These are phyloP conservation scores for Colletotrichum tofieldiae DNA, from an alignment of 2,329 filamentous ascomycete species.

Conservation along the genomic window DNA sequence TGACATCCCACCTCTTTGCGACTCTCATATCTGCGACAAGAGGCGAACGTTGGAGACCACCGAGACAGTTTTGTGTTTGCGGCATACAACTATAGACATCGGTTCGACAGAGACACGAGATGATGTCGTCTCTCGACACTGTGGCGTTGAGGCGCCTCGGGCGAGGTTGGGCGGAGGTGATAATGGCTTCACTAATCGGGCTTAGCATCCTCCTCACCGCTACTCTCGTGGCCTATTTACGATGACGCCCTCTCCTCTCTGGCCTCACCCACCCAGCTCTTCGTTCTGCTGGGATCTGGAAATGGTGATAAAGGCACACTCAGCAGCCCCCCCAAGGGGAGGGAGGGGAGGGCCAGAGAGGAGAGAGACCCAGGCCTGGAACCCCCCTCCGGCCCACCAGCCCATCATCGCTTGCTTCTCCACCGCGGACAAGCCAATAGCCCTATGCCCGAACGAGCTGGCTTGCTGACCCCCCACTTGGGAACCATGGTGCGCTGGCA, in stretches of 20 bases:
- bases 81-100: background rate
- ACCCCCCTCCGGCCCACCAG: conserved; percentile 22
- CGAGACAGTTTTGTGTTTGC: conserved; percentile 23
- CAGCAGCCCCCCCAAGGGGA: background rate
- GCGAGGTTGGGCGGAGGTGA: conserved; percentile 38
- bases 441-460: conserved; percentile 37
- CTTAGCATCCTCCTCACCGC: conserved; percentile 45
- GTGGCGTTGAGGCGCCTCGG: conserved; percentile 40
- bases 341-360: background rate
- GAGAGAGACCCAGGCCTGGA: conserved; percentile 29
- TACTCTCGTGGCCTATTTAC: conserved; percentile 45
- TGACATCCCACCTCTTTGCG: background rate
- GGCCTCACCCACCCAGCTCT: background rate
- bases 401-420: conserved; percentile 37
- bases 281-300: conserved; percentile 19
- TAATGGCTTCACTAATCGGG: conserved; percentile 42
- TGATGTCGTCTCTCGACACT: conserved; percentile 30
- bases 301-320: conserved; percentile 12
- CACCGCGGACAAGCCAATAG: conserved; percentile 34
- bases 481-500: conserved; percentile 39
- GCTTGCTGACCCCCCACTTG: conserved; percentile 41
- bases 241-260: conserved; percentile 43
- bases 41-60: conserved; percentile 15
- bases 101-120: conserved; percentile 7
- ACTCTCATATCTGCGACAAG: conserved; percentile 9